Evolutionary conservation across 306 rosid genomes (phyloP).

Genomic region (Cyamopsis tetragonoloba): DNA sequence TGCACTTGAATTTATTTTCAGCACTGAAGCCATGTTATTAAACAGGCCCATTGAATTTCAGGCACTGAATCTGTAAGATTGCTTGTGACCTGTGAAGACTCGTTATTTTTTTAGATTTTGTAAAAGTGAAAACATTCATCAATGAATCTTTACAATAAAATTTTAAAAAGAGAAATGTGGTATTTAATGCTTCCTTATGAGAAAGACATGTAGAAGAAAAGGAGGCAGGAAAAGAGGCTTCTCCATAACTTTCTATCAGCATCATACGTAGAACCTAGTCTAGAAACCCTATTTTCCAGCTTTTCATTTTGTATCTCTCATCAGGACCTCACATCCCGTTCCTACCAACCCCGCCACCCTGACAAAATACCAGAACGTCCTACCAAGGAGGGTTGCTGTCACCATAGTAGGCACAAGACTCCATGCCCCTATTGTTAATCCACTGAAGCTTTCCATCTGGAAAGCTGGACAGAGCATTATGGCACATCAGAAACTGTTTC

Average conservation of each 20-base stretch:
- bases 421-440: background rate
- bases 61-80: background rate
- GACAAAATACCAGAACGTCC: background rate
- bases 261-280: no score
- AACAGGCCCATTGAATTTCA: background rate
- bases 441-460: background rate
- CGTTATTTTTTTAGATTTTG: background rate
- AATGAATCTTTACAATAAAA: background rate
- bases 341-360: background rate
- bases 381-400: background rate
- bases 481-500: background rate
- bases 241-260: no score
- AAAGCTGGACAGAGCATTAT: background rate
- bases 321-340: no score
- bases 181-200: background rate
- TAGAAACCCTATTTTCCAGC: background rate
- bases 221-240: no score
- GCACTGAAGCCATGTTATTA: background rate
- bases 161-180: background rate
- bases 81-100: background rate
- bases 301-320: background rate
- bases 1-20: background rate
- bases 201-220: no score
- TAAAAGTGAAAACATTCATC: background rate
- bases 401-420: background rate